Percentiles rank a stretch among this genome's conserved stretches.
Evolutionary conservation across 306 rosid genomes (phyloP).

Genomic region (Quercus mongolica): DNA sequence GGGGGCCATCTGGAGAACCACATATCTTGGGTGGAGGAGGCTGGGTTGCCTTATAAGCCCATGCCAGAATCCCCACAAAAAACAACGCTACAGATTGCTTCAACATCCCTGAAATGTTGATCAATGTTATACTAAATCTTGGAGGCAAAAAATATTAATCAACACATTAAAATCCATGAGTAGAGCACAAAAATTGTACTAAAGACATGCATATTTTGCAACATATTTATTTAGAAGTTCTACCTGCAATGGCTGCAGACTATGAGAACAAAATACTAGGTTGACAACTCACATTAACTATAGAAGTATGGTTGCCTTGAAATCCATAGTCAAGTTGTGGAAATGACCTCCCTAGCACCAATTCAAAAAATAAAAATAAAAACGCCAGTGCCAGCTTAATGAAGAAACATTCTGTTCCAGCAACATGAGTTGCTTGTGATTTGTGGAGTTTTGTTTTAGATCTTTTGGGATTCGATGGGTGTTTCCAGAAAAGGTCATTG

Average conservation of each 20-base stretch:
- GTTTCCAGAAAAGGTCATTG: too few species aligned
- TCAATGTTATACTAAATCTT: neutral
- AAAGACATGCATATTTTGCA: neutral
- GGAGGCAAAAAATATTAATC: neutral
- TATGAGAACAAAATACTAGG: neutral
- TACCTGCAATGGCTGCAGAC: neutral
- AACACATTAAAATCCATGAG: neutral
- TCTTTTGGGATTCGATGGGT: too few species aligned
- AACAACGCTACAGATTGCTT: conserved; percentile 47
- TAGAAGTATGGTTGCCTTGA: conserved; percentile 3
- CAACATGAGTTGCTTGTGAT: neutral
- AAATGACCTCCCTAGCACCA: neutral
- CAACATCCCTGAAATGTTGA: conserved; percentile 47
- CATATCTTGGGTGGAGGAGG: conserved; percentile 77
- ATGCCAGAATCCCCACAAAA: conserved; percentile 61
- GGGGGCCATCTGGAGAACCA: conserved; percentile 73
- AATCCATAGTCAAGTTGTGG: neutral
- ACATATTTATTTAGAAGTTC: neutral
- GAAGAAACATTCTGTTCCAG: neutral
- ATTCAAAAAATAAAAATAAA: neutral
- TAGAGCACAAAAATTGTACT: neutral
- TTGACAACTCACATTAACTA: neutral
- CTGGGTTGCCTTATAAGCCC: conserved; percentile 69
- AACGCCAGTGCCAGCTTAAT: neutral
- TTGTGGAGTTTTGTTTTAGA: too few species aligned